These are phyloP conservation scores for Mortierella claussenii DNA, from an alignment of 192 early-diverging fungal species.

Conservation along the genomic window DNA sequence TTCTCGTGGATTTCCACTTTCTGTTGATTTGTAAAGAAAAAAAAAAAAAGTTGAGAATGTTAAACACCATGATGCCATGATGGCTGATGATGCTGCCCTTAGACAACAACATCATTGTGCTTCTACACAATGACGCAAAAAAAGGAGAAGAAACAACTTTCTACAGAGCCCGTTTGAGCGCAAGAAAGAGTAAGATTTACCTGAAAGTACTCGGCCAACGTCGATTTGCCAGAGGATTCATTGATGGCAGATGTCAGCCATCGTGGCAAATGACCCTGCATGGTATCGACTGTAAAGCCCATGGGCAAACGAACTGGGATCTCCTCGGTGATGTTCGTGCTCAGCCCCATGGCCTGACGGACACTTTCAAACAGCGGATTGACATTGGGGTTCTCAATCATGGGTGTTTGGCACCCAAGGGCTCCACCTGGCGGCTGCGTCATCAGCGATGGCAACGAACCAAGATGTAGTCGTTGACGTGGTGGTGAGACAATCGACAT, in stretches of 20 bases:
- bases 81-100: no score
- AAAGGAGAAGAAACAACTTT: not conserved
- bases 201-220: constrained; percentile 52
- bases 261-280: constrained; percentile 22
- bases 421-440: constrained; percentile 52
- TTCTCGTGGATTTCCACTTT: constrained; percentile 75
- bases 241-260: constrained; percentile 27
- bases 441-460: constrained; percentile 38
- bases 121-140: not conserved
- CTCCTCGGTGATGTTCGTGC: constrained; percentile 63
- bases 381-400: constrained; percentile 65
- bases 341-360: constrained; percentile 68
- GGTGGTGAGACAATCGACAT: constrained; percentile 15
- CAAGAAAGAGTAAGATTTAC: constrained; percentile 16
- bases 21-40: constrained; percentile 42
- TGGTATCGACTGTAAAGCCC: constrained; percentile 39
- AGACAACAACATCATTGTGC: no score
- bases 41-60: constrained; percentile 17
- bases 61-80: not conserved
- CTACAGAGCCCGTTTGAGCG: not conserved
- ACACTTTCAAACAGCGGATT: constrained; percentile 73
- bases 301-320: constrained; percentile 64
- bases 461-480: constrained; percentile 41
- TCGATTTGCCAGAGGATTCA: constrained; percentile 29
- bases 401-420: constrained; percentile 63